Conservation (phyloP, 768 basidiomycete genomes). For the Lactarius trivialis region DNA sequence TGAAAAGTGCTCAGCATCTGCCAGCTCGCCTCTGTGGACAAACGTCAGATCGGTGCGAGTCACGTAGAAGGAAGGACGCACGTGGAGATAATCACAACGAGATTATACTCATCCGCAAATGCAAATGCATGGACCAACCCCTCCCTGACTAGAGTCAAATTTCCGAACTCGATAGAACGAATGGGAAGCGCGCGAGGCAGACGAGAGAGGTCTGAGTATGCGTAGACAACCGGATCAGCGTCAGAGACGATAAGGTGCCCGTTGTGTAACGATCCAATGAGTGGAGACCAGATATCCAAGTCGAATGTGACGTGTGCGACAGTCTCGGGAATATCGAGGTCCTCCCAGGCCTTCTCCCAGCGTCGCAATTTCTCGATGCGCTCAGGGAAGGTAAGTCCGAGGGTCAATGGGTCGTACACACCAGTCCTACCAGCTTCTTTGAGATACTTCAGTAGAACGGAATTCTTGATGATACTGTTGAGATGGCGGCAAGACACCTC, state of each 20-base stretch:
- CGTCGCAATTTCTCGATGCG: conserved; percentile 14
- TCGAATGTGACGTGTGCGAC: conserved; percentile 15
- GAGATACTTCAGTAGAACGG: conserved; percentile 17
- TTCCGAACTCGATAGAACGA: conserved; percentile 10
- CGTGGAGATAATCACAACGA: conserved; percentile 13
- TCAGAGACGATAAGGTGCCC: conserved; percentile 15
- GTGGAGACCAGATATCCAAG: conserved; percentile 18
- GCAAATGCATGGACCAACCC: conserved; percentile 17
- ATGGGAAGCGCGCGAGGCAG: conserved; percentile 3
- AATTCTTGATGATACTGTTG: conserved; percentile 15
- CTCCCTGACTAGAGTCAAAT: conserved; percentile 11
- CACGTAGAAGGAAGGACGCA: background rate
- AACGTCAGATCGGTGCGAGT: background rate
- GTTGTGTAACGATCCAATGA: conserved; percentile 17
- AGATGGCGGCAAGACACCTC: conserved; percentile 18
- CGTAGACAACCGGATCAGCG: conserved; percentile 15
- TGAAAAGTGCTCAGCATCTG: background rate
- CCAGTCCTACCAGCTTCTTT: conserved; percentile 17
- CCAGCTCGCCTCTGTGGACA: background rate
- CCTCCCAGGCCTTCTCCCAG: conserved; percentile 18
- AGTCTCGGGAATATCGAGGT: conserved; percentile 15
- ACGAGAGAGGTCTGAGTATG: conserved; percentile 14
- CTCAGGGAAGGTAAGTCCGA: conserved; percentile 14
- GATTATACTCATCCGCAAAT: conserved; percentile 15
- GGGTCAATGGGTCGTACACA: conserved; percentile 14